These are phyloP conservation scores for Glycine latifolia DNA, from an alignment of 306 rosid species.

Conservation along the genomic window DNA sequence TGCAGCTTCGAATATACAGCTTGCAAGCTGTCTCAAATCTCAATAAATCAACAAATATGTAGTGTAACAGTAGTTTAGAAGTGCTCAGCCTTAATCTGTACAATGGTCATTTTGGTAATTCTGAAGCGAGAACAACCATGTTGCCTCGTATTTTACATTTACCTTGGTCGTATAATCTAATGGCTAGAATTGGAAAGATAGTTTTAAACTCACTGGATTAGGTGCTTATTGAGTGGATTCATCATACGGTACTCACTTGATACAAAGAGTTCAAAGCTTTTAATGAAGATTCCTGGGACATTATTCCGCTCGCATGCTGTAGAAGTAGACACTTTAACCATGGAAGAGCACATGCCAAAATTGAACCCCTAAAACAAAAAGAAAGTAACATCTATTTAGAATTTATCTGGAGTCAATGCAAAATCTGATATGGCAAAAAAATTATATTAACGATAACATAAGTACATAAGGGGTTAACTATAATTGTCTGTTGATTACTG, in stretches of 20 bases:
- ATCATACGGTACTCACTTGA: constrained; percentile 58
- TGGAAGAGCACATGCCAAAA: constrained; percentile 72
- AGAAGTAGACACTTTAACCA: constrained; percentile 74
- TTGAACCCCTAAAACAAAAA: constrained; percentile 63
- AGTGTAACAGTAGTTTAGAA: no score
- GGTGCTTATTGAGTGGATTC: neutral
- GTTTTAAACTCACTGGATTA: neutral
- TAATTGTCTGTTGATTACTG: no score
- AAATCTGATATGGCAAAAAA: constrained; percentile 36
- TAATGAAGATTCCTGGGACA: constrained; percentile 71
- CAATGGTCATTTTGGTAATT: no score
- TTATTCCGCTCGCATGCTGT: constrained; percentile 70
- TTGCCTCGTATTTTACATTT: no score
- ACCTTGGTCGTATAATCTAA: no score
- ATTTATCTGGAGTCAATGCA: neutral
- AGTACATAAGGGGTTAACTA: neutral
- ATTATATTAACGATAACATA: neutral
- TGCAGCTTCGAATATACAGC: no score
- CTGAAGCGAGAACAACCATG: no score
- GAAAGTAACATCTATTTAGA: neutral
- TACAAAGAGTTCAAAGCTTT: constrained; percentile 67
- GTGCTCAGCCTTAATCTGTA: no score
- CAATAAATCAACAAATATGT: no score
- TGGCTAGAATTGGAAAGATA: no score
- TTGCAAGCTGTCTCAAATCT: no score